These are phyloP conservation scores for Dictyostelium firmibasis DNA, from an alignment of 78 protist genomes.

Conservation along the genomic window DNA sequence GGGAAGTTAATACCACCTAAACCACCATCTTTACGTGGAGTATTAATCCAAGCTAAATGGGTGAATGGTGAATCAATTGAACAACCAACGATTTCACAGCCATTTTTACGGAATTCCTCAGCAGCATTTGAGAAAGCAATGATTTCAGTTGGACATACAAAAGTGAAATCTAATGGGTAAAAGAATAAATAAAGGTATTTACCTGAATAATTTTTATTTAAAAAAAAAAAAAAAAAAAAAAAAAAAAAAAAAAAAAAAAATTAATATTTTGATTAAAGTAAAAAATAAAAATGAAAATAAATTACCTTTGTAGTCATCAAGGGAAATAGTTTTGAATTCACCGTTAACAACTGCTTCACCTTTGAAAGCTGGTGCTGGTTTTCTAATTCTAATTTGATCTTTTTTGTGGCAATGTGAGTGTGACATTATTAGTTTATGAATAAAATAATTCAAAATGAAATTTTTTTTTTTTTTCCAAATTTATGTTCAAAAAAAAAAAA, in stretches of 20 bases:
- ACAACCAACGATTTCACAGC: conserved; percentile 87
- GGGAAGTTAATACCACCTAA: conserved; percentile 95
- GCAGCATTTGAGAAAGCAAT: conserved; percentile 92
- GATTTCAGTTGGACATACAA: conserved; percentile 97
- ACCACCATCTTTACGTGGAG: conserved; percentile 96
- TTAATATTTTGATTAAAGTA: not conserved
- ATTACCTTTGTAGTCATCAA: conserved; percentile 74
- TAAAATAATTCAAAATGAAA: not conserved
- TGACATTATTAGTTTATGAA: not conserved
- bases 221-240: not conserved
- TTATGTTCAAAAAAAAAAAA: too few relatives aligned
- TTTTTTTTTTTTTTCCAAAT: too few relatives aligned
- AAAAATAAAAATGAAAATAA: not conserved
- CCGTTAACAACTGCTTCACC: conserved; percentile 81
- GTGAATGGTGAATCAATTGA: conserved; percentile 92
- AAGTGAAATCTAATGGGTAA: conserved; percentile 86
- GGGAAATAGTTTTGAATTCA: conserved; percentile 60
- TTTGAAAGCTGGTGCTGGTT: conserved; percentile 71
- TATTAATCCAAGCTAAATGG: conserved; percentile 96
- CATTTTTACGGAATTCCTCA: conserved; percentile 87
- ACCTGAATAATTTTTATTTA: not conserved
- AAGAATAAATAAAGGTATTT: conserved; percentile 75
- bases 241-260: not conserved
- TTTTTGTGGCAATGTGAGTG: conserved; percentile 28
- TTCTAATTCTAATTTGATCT: conserved; percentile 65